Base-by-base conservation (phyloP, 2,329 filamentous ascomycete genomes). In the Neonectria magnoliae region DNA sequence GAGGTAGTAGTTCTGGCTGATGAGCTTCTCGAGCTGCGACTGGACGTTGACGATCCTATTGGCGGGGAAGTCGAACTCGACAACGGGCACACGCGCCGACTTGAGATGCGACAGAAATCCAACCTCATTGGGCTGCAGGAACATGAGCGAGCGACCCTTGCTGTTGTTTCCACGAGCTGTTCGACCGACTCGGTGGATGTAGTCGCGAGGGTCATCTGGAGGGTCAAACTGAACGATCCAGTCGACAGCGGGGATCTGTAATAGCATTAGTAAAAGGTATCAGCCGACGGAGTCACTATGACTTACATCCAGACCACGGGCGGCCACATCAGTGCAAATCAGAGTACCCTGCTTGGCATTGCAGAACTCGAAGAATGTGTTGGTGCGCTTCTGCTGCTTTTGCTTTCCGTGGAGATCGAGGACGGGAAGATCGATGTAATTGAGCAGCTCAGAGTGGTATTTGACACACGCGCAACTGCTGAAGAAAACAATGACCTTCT, bases 361-460 rank as follows among this genome's bases (percentile, higher is more conserved):
- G 79, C 84, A 85, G 78, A 99, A 99, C 78, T 98, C 95, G 79
- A 98, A 99, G 79, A 99, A 99, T 1, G 94, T 97, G 77, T 97
- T 97, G 25, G 96, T 99, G n/a, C 96, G 92, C 80, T 97, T 97
- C 81, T 98, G 94, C 81, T 99, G 96, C 82, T 99, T 99, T 81
- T 97, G 93, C 82, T 99, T 98, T 71, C 94, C 96, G 79, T 97
- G 93, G 8, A 97, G 85, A 72, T 93, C 91, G 47, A 97, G 86
- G 3, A 97, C 93, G 5, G 92, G 94, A 44, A 98, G 87, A 79
- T 98, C 96, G 75, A 98, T 98, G 82, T 97, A 98, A 83, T 98
- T 98, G 71, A 99, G 89, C 29, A 99, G 88, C 79, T 98, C 94
- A 27, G 93, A 90, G 81, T 97, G 94, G 81, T 98, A 99, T 79